Evolutionary conservation across 345 rosid species (phyloP).

Genomic region (Hypericum perforatum): DNA sequence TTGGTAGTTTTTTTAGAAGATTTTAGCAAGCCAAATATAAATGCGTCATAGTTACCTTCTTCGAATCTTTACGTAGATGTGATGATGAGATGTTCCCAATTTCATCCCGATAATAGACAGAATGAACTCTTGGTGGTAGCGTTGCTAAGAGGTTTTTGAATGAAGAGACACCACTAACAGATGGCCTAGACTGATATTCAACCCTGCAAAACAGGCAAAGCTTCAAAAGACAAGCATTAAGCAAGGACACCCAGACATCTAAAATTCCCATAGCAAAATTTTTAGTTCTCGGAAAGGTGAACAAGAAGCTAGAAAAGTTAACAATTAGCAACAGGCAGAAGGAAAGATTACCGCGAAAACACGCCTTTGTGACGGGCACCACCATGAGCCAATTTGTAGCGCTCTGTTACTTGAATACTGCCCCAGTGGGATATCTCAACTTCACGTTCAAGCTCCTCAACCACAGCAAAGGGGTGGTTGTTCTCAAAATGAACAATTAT

Average conservation of each 20-base stretch:
- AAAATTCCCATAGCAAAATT: neutral
- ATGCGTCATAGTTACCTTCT: slow-evolving; percentile 29
- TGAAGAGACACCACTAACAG: slow-evolving; percentile 61
- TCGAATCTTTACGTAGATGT: slow-evolving; percentile 55
- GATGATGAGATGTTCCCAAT: slow-evolving; percentile 94
- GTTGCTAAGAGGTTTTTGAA: slow-evolving; percentile 67
- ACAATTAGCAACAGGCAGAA: neutral
- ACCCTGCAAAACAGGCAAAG: slow-evolving; percentile 53
- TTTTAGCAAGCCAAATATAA: too few relatives aligned
- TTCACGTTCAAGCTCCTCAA: slow-evolving; percentile 92
- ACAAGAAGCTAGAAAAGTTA: neutral
- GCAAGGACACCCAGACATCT: neutral
- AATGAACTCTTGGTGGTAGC: slow-evolving; percentile 89
- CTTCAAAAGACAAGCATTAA: neutral
- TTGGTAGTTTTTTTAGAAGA: too few relatives aligned
- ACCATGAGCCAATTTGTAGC: slow-evolving; percentile 70
- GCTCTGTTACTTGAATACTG: slow-evolving; percentile 80
- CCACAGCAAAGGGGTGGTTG: slow-evolving; percentile 92
- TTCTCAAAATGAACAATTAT: slow-evolving; percentile 80
- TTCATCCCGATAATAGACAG: slow-evolving; percentile 89
- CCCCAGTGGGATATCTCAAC: slow-evolving; percentile 99
- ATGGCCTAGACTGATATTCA: slow-evolving; percentile 78
- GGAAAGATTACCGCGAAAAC: slow-evolving; percentile 68
- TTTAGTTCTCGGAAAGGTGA: neutral
- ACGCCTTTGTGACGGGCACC: slow-evolving; percentile 97